Evolutionary conservation across 2,329 filamentous ascomycete genomes (phyloP), one percentile per base, ranked within the genome.

Genomic region (Fusarium drepaniforme): DNA sequence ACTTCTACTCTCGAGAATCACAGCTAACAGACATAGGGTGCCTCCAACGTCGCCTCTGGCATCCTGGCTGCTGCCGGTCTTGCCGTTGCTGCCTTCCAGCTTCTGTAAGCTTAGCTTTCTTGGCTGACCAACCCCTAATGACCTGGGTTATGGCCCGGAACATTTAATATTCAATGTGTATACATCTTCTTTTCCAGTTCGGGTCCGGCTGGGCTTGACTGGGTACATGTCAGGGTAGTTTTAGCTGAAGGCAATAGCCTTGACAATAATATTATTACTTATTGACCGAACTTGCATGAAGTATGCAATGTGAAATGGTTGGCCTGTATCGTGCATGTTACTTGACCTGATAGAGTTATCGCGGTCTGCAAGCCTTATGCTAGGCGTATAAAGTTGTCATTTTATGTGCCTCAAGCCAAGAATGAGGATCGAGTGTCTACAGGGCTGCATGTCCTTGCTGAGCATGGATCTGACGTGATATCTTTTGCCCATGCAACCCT

Each of bases 121-220:
- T 40, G 37, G 37, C 23, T 38, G 16, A 38, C 49, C 25, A 53
- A 53, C 49, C 49, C 49, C 49, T 60, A 40, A 60, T 60, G 57
- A 60, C 37, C 37, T 60, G 57, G 57, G 57, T 60, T 60, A 60
- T 60, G 35, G 57, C 57, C 57, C 57, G 23, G 57, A 40, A 28
- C 23, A 38, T 60, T 33, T 60, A 60, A 60, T 60, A 25, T 59
- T 38, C 30, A 60, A 60, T n/a, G 57, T 60, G n/a, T 60, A 60
- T 38, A 42, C 37, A 59, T 37, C 23, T 60, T 60, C 49, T 53
- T 53, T 53, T 53, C 49, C 49, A 18, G 49, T 53, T 53, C 25
- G 49, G 25, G 49, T 53, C 49, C 49, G 49, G 49, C 11, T 53
- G 49, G 49, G 49, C 49, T 53, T 53, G 49, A 33, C 49, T 53